Percentiles rank a stretch among this genome's conserved stretches.
These are phyloP conservation scores for Colletotrichum cereale DNA, from an alignment of 2,329 filamentous ascomycete genomes.

Conservation along the genomic window DNA sequence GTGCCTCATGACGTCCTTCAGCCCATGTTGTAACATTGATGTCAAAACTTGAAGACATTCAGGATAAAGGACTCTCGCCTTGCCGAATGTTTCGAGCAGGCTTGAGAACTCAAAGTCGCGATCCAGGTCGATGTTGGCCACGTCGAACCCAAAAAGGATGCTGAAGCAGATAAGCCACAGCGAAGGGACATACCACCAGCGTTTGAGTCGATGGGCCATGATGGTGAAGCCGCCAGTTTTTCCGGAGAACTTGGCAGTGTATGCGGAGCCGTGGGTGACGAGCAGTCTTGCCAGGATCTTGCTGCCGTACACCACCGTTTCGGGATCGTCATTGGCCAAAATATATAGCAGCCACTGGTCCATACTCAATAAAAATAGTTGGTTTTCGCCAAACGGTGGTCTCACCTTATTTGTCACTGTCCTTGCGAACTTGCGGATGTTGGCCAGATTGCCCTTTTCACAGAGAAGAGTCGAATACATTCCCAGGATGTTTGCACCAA, in stretches of 20 bases:
- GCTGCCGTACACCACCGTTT: slow-evolving; percentile 83
- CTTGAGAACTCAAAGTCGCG: slow-evolving; percentile 80
- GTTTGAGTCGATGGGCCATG: slow-evolving; percentile 83
- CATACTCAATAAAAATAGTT: slow-evolving; percentile 43
- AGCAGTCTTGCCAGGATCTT: slow-evolving; percentile 88
- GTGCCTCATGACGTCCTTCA: slow-evolving; percentile 77
- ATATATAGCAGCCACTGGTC: slow-evolving; percentile 89
- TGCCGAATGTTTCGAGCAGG: slow-evolving; percentile 80
- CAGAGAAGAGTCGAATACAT: slow-evolving; percentile 86
- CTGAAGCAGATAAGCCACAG: slow-evolving; percentile 92
- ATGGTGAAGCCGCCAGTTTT: slow-evolving; percentile 92
- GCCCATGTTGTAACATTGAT: slow-evolving; percentile 87
- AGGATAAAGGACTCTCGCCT: slow-evolving; percentile 76
- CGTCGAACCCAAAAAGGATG: slow-evolving; percentile 87
- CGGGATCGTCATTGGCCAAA: slow-evolving; percentile 85
- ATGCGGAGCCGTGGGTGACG: slow-evolving; percentile 82
- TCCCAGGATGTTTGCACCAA: slow-evolving; percentile 80
- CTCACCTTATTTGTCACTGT: slow-evolving; percentile 94
- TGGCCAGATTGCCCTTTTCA: slow-evolving; percentile 73
- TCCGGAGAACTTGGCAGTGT: slow-evolving; percentile 84
- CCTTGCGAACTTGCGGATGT: slow-evolving; percentile 89
- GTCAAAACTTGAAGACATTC: slow-evolving; percentile 85
- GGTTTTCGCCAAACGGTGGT: slow-evolving; percentile 42
- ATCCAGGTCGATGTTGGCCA: slow-evolving; percentile 79
- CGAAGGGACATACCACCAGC: slow-evolving; percentile 88